These are phyloP conservation scores for Harringtonia lauricola DNA, from an alignment of 2,329 filamentous ascomycete species.

Conservation along the genomic window DNA sequence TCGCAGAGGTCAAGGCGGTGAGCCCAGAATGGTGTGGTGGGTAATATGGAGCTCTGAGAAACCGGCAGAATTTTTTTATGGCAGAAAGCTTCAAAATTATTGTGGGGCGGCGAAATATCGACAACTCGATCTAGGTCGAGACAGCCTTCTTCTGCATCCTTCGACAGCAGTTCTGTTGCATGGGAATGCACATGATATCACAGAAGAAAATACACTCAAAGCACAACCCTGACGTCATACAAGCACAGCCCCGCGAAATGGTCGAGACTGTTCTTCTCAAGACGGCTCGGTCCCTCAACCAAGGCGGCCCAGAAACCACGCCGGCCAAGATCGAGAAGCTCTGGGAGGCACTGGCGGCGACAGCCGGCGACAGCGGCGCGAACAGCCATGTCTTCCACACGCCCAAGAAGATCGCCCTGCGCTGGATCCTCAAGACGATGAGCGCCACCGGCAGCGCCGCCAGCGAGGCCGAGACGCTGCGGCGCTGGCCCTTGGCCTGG, in stretches of 20 bases:
- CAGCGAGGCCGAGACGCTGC: constrained; percentile 36
- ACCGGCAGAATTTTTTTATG: constrained; percentile 28
- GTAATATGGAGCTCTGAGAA: neutral
- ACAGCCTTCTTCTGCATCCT: too few relatives aligned
- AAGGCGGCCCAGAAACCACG: constrained; percentile 30
- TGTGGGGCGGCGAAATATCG: neutral
- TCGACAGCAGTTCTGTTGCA: too few relatives aligned
- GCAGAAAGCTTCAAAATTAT: neutral
- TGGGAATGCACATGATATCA: too few relatives aligned
- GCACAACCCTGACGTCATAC: neutral
- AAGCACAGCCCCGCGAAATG: constrained; percentile 2
- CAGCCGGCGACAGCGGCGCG: constrained; percentile 19
- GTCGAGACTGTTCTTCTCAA: constrained; percentile 29
- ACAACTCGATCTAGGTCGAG: neutral
- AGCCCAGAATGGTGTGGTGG: constrained; percentile 7
- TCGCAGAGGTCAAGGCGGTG: constrained; percentile 29
- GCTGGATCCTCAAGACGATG: constrained; percentile 55
- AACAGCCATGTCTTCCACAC: constrained; percentile 33
- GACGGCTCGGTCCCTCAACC: constrained; percentile 43
- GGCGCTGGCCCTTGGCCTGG: constrained; percentile 49
- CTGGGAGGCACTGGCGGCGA: constrained; percentile 35
- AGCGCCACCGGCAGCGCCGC: constrained; percentile 31
- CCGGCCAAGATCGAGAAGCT: constrained; percentile 36
- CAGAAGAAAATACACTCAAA: too few relatives aligned
- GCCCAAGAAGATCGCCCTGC: constrained; percentile 45